A percentile compares a stretch with the other conserved stretches of the same genome.
These are phyloP conservation scores for Spathaspora sp. DNA, from an alignment of 1,139 yeast species.

Conservation along the genomic window DNA sequence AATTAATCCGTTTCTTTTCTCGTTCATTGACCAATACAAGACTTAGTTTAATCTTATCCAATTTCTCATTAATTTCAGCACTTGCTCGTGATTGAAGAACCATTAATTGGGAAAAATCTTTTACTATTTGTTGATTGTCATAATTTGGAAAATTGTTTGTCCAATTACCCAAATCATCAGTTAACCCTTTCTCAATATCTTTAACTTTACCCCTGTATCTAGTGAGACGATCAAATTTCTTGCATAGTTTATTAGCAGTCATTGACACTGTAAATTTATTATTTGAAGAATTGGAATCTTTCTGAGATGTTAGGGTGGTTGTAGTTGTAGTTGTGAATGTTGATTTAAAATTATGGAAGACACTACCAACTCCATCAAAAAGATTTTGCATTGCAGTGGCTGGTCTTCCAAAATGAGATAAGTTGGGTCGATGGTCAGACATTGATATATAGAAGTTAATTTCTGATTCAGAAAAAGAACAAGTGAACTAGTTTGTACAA, in stretches of 20 bases:
- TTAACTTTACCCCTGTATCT: slow-evolving; percentile 12
- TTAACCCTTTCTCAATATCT: slow-evolving; percentile 13
- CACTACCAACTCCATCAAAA: slow-evolving; percentile 26
- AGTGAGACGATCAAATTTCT: slow-evolving; percentile 13
- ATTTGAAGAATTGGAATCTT: slow-evolving; percentile 7
- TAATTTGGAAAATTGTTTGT: slow-evolving; percentile 36
- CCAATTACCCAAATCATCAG: slow-evolving; percentile 41
- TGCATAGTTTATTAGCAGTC: slow-evolving; percentile 11
- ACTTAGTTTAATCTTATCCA: slow-evolving; percentile 41
- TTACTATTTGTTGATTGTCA: slow-evolving; percentile 38
- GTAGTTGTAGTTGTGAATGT: slow-evolving; percentile 4
- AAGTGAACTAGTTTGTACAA: neutral
- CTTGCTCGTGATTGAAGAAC: slow-evolving; percentile 34
- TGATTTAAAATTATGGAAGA: slow-evolving; percentile 11
- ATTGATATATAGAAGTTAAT: neutral
- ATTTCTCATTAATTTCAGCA: slow-evolving; percentile 33
- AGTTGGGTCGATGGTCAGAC: neutral
- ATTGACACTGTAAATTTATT: slow-evolving; percentile 8
- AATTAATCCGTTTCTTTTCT: slow-evolving; percentile 46
- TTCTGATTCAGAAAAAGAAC: neutral
- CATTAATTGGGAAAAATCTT: slow-evolving; percentile 38
- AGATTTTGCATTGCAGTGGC: slow-evolving; percentile 31
- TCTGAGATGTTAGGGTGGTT: slow-evolving; percentile 4
- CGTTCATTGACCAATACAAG: slow-evolving; percentile 49
- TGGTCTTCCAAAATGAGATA: slow-evolving; percentile 19